Conservation (phyloP, 2,329 filamentous ascomycete genomes). For the Chalaropsis ovoidea region DNA sequence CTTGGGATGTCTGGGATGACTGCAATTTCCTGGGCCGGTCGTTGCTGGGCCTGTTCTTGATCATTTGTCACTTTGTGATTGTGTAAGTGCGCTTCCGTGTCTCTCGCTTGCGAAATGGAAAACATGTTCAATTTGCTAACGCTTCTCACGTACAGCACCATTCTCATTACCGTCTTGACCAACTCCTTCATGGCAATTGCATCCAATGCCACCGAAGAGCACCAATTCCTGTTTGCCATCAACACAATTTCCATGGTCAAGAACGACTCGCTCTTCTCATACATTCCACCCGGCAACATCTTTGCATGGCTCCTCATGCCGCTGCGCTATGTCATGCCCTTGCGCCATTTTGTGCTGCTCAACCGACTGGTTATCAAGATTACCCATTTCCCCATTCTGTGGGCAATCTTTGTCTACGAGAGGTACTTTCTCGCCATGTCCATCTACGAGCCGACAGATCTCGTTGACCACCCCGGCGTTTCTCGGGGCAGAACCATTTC, state of each 20-base stretch:
- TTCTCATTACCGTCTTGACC: conserved; percentile 87
- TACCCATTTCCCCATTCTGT: conserved; percentile 79
- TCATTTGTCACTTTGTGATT: conserved; percentile 90
- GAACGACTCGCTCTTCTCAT: conserved; percentile 91
- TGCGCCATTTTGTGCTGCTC: conserved; percentile 69
- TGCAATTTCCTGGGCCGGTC: conserved; percentile 71
- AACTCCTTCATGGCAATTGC: conserved; percentile 95
- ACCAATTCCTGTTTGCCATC: conserved; percentile 86
- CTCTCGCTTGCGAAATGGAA: too few species aligned
- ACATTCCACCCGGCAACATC: conserved; percentile 83
- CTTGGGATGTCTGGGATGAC: conserved; percentile 76
- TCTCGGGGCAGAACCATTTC: conserved; percentile 43
- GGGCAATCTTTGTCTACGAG: conserved; percentile 81
- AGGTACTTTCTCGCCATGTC: conserved; percentile 63
- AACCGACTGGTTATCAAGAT: conserved; percentile 88
- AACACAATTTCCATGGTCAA: conserved; percentile 98
- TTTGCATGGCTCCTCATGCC: conserved; percentile 84
- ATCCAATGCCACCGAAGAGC: conserved; percentile 85
- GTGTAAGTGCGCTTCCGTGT: conserved; percentile 44
- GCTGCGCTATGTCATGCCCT: conserved; percentile 66
- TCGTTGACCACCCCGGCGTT: conserved; percentile 61
- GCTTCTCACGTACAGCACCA: conserved; percentile 45
- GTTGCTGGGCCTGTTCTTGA: conserved; percentile 71
- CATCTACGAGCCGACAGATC: conserved; percentile 72
- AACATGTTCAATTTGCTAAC: background rate